phyloP scores from a whole-genome alignment of 495 filamentous ascomycete species.

The Astrothelium macrocarpum region DNA sequence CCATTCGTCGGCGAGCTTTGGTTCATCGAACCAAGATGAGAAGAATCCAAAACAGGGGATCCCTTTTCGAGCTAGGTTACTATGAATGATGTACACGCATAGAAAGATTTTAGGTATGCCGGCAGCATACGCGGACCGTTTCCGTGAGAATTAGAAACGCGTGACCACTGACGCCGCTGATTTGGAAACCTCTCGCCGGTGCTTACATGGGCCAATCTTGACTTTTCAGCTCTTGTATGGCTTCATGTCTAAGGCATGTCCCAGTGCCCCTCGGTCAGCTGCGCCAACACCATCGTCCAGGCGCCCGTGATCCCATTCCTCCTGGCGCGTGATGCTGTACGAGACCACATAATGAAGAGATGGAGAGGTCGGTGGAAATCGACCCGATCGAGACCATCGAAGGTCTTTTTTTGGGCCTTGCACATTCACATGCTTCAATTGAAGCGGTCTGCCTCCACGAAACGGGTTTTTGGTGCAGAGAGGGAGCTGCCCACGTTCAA shows the following conservation, averaged over 20 bases:
- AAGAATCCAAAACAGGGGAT: neutral
- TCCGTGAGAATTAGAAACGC: neutral
- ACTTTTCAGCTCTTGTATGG: too few relatives aligned
- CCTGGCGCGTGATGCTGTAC: neutral
- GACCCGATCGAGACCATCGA: neutral
- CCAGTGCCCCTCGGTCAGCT: too few relatives aligned
- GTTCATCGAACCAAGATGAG: neutral
- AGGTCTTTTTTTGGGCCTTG: neutral
- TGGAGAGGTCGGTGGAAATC: neutral
- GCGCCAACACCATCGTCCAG: too few relatives aligned
- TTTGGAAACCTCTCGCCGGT: too few relatives aligned
- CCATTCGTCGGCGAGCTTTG: neutral
- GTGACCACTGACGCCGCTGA: too few relatives aligned
- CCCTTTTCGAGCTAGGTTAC: neutral
- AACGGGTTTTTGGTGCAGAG: neutral
- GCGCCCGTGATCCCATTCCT: neutral
- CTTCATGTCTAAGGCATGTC: too few relatives aligned
- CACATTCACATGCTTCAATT: neutral
- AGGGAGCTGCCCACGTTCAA: neutral
- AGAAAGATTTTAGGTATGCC: too few relatives aligned
- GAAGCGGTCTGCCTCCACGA: neutral
- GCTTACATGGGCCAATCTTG: too few relatives aligned
- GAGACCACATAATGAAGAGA: neutral
- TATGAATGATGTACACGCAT: too few relatives aligned
- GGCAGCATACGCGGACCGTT: neutral